Conservation (phyloP, 2,329 filamentous ascomycete species). For the Botrytis pseudocinerea region DNA sequence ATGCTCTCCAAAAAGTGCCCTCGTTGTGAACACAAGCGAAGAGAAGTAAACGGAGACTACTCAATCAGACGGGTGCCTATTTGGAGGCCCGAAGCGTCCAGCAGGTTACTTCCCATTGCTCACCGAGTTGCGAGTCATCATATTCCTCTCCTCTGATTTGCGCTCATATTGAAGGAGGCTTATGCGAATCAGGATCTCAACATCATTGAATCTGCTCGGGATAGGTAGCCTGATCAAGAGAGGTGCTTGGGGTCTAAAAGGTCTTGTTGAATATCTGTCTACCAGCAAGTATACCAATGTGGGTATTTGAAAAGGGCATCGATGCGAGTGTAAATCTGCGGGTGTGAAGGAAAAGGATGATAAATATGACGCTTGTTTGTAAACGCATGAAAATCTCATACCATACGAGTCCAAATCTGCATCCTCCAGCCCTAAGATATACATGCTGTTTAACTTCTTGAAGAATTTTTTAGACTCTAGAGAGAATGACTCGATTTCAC, state of each 20-base stretch:
- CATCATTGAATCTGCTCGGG: not conserved
- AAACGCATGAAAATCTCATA: not conserved
- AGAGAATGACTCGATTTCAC: not conserved
- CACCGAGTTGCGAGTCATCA: not conserved
- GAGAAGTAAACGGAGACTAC: not conserved
- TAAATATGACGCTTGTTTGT: not conserved
- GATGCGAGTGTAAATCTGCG: not conserved
- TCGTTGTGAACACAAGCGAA: not conserved
- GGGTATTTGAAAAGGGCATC: not conserved
- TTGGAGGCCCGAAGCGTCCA: not conserved
- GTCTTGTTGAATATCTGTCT: not conserved
- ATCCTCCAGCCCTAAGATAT: not conserved
- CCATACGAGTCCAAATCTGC: not conserved
- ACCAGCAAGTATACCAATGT: not conserved
- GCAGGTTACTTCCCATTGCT: not conserved
- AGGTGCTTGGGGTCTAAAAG: not conserved
- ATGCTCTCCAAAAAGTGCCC: not conserved
- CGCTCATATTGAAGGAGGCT: not conserved
- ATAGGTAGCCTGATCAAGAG: not conserved
- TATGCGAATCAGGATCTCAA: not conserved
- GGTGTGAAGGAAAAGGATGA: not conserved
- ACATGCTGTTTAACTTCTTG: not conserved
- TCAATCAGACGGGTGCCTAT: no score
- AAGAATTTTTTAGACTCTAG: accelerated
- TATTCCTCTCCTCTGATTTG: no score